Conservation (phyloP, 1,284 basidiomycete genomes). For the Puccinia sorghi region DNA sequence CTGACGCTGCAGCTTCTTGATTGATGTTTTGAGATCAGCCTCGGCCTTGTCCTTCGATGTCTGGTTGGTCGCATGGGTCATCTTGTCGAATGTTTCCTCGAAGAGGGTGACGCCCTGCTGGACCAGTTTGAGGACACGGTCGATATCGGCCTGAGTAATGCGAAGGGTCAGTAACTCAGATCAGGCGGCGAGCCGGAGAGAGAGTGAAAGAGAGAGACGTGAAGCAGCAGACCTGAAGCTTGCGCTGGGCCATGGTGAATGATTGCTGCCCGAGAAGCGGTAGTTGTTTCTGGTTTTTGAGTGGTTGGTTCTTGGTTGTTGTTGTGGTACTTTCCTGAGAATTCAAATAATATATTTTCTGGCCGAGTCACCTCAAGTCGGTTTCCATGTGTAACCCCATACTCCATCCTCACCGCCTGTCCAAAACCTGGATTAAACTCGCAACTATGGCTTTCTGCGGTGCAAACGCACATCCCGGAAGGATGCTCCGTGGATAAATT, state of each 20-base stretch:
- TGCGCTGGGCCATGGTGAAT: constrained; percentile 45
- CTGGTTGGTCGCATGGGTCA: constrained; percentile 57
- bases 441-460: not conserved
- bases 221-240: constrained; percentile 42
- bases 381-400: constrained; percentile 1
- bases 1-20: constrained; percentile 94
- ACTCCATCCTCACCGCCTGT: not conserved
- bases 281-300: not conserved
- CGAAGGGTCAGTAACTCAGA: too few relatives aligned
- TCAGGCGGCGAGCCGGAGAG: too few relatives aligned
- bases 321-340: not conserved
- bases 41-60: constrained; percentile 59
- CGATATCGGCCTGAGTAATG: constrained; percentile 42
- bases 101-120: constrained; percentile 58
- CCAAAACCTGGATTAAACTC: not conserved
- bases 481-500: too few relatives aligned
- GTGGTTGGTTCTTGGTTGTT: not conserved
- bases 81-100: constrained; percentile 58
- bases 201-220: too few relatives aligned
- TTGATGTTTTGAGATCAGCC: constrained; percentile 59
- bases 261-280: not conserved
- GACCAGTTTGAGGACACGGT: constrained; percentile 48
- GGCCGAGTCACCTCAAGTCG: not conserved
- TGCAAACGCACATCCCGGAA: too few relatives aligned
- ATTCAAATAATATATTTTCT: too few relatives aligned